Percentiles rank a stretch among this genome's conserved stretches.
Conservation (phyloP, 1,284 basidiomycete species). For the Hymenochaete sp. region DNA sequence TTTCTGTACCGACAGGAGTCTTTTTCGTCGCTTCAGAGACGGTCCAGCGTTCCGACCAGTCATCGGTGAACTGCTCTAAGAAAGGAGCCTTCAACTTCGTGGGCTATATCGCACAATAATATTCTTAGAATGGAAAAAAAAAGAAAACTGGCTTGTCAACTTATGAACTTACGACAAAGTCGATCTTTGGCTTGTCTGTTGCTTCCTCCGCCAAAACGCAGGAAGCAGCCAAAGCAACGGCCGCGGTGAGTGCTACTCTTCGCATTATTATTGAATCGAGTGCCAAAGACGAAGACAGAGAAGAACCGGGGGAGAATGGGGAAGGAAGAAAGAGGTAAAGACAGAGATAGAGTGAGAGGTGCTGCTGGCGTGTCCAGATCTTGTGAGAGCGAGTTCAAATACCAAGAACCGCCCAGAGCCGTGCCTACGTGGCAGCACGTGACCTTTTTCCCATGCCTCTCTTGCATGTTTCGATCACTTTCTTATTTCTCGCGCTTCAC, state of each 20-base stretch:
- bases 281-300: conserved; percentile 47
- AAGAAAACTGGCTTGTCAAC: conserved; percentile 9
- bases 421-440: conserved; percentile 14
- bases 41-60: conserved; percentile 90
- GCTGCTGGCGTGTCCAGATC: conserved; percentile 31
- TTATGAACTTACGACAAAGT: conserved; percentile 49
- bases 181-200: conserved; percentile 58
- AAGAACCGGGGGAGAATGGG: too few relatives aligned
- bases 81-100: conserved; percentile 86
- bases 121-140: conserved; percentile 10
- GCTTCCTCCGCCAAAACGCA: conserved; percentile 32
- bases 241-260: conserved; percentile 71
- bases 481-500: too few relatives aligned
- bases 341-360: conserved; percentile 19
- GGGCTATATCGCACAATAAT: conserved; percentile 38
- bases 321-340: conserved; percentile 16
- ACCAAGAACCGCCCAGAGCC: background rate
- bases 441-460: too few relatives aligned
- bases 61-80: conserved; percentile 93
- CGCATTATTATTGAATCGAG: conserved; percentile 62
- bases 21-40: conserved; percentile 97
- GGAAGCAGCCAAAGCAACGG: conserved; percentile 57
- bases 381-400: background rate
- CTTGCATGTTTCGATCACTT: too few relatives aligned
- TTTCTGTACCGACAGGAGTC: conserved; percentile 87